These are phyloP conservation scores for Inga oerstediana DNA, from an alignment of 306 rosid genomes.

Conservation along the genomic window DNA sequence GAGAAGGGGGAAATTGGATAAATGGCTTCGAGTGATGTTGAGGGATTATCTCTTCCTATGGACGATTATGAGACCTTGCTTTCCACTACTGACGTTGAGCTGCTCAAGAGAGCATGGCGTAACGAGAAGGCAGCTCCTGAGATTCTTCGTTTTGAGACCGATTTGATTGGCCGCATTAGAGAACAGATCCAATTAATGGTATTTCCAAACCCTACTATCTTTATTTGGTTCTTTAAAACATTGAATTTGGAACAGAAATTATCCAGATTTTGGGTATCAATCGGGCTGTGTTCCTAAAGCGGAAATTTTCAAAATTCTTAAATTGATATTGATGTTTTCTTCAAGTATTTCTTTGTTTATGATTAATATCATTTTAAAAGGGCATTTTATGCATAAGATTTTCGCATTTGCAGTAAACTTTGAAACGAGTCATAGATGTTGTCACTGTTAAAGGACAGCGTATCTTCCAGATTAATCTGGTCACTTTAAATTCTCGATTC, in stretches of 20 bases:
- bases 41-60: slow-evolving; percentile 31
- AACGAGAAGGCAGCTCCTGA: slow-evolving; percentile 54
- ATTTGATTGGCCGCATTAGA: slow-evolving; percentile 56
- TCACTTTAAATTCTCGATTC: neutral
- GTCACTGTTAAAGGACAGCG: neutral
- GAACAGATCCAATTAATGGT: slow-evolving; percentile 82
- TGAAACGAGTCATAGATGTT: neutral
- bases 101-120: slow-evolving; percentile 54
- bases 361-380: neutral
- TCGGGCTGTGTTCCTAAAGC: neutral
- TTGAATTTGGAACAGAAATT: neutral
- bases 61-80: slow-evolving; percentile 43
- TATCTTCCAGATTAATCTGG: neutral
- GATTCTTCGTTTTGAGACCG: slow-evolving; percentile 64
- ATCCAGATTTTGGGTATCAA: slow-evolving; percentile 1
- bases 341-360: neutral
- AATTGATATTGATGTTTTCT: neutral
- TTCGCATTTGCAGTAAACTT: neutral
- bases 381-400: neutral
- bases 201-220: slow-evolving; percentile 14
- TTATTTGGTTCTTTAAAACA: neutral
- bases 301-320: neutral
- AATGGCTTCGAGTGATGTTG: slow-evolving; percentile 53
- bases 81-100: slow-evolving; percentile 49
- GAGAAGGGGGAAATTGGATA: neutral